These are phyloP conservation scores for Lichtheimia ornata DNA, from an alignment of 371 early-diverging fungal genomes.

Conservation along the genomic window DNA sequence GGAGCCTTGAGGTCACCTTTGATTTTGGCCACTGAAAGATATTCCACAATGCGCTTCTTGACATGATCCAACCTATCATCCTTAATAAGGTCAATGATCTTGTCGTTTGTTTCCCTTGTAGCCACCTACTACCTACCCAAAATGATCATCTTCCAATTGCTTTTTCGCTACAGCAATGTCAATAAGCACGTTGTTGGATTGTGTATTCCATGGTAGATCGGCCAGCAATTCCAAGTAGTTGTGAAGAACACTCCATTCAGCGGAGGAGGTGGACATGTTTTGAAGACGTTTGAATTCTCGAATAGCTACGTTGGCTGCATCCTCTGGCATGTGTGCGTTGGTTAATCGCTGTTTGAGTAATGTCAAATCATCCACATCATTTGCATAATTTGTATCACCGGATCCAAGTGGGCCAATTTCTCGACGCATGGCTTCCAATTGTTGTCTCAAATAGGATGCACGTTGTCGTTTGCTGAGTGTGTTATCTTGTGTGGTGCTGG, in stretches of 20 bases:
- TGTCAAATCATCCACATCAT: conserved; percentile 62
- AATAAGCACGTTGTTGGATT: conserved; percentile 50
- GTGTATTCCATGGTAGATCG: conserved; percentile 76
- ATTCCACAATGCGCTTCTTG: conserved; percentile 81
- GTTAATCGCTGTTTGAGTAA: conserved; percentile 54
- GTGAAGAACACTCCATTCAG: conserved; percentile 78
- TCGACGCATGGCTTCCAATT: conserved; percentile 71
- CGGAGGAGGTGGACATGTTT: conserved; percentile 72
- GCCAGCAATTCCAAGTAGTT: conserved; percentile 75
- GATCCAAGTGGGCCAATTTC: conserved; percentile 16
- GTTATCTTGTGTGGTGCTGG: conserved; percentile 59
- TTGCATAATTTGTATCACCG: not conserved
- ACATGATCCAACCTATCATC: conserved; percentile 60
- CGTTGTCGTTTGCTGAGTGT: conserved; percentile 77
- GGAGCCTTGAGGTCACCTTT: conserved; percentile 77
- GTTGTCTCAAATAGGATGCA: conserved; percentile 79
- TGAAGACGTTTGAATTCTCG: conserved; percentile 73
- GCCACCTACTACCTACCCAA: conserved; percentile 44
- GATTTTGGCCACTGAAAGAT: conserved; percentile 74
- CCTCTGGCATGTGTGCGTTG: conserved; percentile 66
- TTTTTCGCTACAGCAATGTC: conserved; percentile 68
- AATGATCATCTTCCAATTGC: conserved; percentile 80
- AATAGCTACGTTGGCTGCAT: conserved; percentile 61
- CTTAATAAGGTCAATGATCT: not conserved
- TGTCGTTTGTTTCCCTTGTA: not conserved